Evolutionary conservation across 2,329 filamentous ascomycete species (phyloP), one percentile per base, ranked within the genome.

Genomic region (Pseudopyricularia javanii): DNA sequence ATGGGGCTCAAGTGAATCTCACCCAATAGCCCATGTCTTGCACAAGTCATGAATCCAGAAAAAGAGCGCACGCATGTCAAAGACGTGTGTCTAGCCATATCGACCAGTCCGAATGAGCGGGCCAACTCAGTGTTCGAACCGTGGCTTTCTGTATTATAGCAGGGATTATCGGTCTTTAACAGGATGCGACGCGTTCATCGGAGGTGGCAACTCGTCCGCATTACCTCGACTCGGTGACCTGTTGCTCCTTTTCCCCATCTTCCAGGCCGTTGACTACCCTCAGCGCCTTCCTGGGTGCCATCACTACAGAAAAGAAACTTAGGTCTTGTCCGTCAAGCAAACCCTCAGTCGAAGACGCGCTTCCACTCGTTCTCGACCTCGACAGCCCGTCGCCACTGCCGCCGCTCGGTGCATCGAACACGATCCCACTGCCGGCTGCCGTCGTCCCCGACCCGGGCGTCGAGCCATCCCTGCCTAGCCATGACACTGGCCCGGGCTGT

Each of bases 231-330:
- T 40, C 35, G 7, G n/a, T 9, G n/a, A 40, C 35, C 35, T 43
- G 37, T 20, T 50, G 32, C 45, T 53, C 53, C 28, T 49, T 49
- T 51, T 59, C 55, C 24, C 55, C 58, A 26, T 59, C 61, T 53
- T 63, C 62, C 37, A 65, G 49, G 15, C 63, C 63, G 54, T 85
- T 85, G 20, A 85, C 79, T 48, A 85, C 80, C 63, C 80, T 70
- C 67, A 85, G 66, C 62, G 79, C 85, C 63, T 82, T 70, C 63
- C 80, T 74, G 28, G 82, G 82, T 61, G 81, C 81, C 62, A 85
- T 60, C 59, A 85, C 62, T 35, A 83, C 79, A 50, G 75, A 81
- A 63, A 83, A 78, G 63, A 85, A 86, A 45, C 74, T 82, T 54
- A 81, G 82, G 61, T 85, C 81, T 53, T 52, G 53, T 12, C 68